phyloP scores from a whole-genome alignment of 2,329 filamentous ascomycete species.

The Chaetomiaceae sp. region DNA sequence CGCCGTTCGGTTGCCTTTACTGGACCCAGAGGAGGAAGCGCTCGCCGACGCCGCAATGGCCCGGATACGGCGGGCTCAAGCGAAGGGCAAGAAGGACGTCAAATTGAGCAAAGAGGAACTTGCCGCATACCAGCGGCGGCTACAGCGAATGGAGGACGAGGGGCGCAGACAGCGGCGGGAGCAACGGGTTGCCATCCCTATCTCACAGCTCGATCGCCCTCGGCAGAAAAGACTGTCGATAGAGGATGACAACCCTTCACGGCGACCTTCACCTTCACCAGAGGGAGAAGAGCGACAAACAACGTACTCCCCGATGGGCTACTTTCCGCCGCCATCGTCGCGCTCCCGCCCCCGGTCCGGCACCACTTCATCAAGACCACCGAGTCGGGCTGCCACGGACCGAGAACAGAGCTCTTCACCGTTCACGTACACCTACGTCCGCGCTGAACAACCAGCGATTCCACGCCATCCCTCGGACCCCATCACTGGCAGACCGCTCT shows the following conservation, averaged over 20 bases:
- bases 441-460: conserved; percentile 30
- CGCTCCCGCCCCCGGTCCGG: conserved; percentile 41
- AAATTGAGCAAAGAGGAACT: conserved; percentile 76
- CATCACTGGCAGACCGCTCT: conserved; percentile 22
- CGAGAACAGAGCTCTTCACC: conserved; percentile 39
- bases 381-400: conserved; percentile 26
- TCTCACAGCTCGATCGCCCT: conserved; percentile 47
- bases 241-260: conserved; percentile 35
- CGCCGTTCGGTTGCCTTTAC: conserved; percentile 44
- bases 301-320: conserved; percentile 46
- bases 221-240: conserved; percentile 33
- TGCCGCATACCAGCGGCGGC: conserved; percentile 68
- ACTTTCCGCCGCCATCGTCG: conserved; percentile 42
- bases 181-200: conserved; percentile 49
- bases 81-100: conserved; percentile 72
- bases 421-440: conserved; percentile 44
- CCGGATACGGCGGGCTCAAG: conserved; percentile 73
- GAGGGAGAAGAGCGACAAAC: conserved; percentile 30
- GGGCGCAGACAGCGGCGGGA: conserved; percentile 35
- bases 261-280: conserved; percentile 38
- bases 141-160: conserved; percentile 54
- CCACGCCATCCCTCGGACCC: conserved; percentile 46
- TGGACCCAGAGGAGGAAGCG: conserved; percentile 63
- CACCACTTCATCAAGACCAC: conserved; percentile 36
- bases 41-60: conserved; percentile 74